Percentiles rank a stretch among this genome's conserved stretches.
Evolutionary conservation across 768 basidiomycete species (phyloP).

Genomic region (Porpolomopsis calyptriformis): DNA sequence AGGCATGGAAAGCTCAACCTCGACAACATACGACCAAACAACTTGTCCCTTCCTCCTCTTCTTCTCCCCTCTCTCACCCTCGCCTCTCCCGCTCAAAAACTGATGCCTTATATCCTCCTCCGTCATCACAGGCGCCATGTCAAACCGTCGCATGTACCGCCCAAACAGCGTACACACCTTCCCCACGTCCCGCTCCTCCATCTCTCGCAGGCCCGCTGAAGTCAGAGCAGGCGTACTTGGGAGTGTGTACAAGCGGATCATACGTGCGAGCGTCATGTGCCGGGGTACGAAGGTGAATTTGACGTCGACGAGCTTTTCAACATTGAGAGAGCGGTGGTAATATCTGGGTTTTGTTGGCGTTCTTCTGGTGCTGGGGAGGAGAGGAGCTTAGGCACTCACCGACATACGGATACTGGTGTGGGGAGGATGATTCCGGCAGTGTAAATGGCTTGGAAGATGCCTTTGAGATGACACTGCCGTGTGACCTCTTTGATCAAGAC

Average conservation of each 20-base stretch:
- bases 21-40: constrained; percentile 92
- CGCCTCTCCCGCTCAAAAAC: constrained; percentile 76
- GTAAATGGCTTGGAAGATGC: constrained; percentile 95
- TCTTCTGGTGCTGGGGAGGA: not conserved
- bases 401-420: constrained; percentile 81
- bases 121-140: constrained; percentile 64
- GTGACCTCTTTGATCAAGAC: constrained; percentile 98
- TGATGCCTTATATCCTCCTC: constrained; percentile 78
- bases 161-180: constrained; percentile 61
- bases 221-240: constrained; percentile 27
- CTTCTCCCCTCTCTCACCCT: constrained; percentile 37
- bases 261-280: constrained; percentile 81
- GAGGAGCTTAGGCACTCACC: constrained; percentile 27
- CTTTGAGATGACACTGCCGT: constrained; percentile 77
- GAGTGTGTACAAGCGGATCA: constrained; percentile 71
- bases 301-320: constrained; percentile 84
- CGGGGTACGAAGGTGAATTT: constrained; percentile 84
- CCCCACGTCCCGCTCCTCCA: constrained; percentile 69
- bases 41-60: constrained; percentile 53
- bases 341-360: no score
- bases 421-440: constrained; percentile 91
- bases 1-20: no score
- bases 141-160: constrained; percentile 78
- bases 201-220: constrained; percentile 78
- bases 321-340: constrained; percentile 83